phyloP scores from a whole-genome alignment of 306 rosid genomes.

The Ochetophila trinervis region DNA sequence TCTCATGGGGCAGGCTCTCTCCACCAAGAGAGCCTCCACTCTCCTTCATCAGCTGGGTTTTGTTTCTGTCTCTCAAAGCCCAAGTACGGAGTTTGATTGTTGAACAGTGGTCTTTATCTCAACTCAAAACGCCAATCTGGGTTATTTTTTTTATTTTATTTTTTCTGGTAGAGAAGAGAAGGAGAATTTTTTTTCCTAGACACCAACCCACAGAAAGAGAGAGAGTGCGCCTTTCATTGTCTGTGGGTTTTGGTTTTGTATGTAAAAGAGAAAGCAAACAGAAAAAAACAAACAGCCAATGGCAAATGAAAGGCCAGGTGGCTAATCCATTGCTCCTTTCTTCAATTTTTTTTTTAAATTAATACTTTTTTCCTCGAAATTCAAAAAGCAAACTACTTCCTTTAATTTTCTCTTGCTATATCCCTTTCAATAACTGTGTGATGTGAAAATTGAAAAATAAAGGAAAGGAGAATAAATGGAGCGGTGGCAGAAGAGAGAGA shows the following conservation, averaged over 20 bases:
- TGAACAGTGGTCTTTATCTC: slow-evolving; percentile 29
- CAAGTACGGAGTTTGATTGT: slow-evolving; percentile 16
- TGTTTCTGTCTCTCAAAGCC: slow-evolving; percentile 12
- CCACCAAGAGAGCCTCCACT: slow-evolving; percentile 93
- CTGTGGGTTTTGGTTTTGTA: slow-evolving; percentile 30
- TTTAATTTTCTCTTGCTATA: neutral
- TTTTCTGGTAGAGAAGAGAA: too few species aligned
- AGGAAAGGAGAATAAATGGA: slow-evolving; percentile 14
- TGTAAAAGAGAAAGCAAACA: slow-evolving; percentile 37
- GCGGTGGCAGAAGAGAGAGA: slow-evolving; percentile 2
- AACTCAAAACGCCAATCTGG: slow-evolving; percentile 52
- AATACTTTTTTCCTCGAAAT: slow-evolving; percentile 15
- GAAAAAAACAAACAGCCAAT: slow-evolving; percentile 34
- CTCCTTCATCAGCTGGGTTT: slow-evolving; percentile 63
- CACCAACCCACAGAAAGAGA: slow-evolving; percentile 34
- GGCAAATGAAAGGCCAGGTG: slow-evolving; percentile 35
- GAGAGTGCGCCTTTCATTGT: slow-evolving; percentile 19
- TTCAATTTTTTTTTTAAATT: neutral
- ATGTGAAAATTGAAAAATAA: slow-evolving; percentile 40
- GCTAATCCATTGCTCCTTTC: slow-evolving; percentile 11
- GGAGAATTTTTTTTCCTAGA: neutral
- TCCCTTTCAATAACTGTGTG: slow-evolving; percentile 32
- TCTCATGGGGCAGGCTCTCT: slow-evolving; percentile 77
- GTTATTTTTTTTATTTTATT: slow-evolving; percentile 19
- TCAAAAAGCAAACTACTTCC: slow-evolving; percentile 8